phyloP scores from a whole-genome alignment of 177 flowering plant genomes.

The Telopea speciosissima region DNA sequence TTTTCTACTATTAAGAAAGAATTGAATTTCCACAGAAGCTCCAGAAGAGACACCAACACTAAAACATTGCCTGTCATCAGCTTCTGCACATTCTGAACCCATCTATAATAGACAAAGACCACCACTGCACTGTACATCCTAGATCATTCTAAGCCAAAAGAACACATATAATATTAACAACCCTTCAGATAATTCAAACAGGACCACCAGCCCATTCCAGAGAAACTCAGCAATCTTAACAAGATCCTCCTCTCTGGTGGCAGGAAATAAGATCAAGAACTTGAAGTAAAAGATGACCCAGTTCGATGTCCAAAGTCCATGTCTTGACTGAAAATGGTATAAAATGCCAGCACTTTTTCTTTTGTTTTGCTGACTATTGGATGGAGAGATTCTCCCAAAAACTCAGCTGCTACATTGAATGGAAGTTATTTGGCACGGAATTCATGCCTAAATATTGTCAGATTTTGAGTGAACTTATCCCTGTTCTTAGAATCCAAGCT shows the following conservation, averaged over 20 bases:
- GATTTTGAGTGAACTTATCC: not conserved
- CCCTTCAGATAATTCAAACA: not conserved
- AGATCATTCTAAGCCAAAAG: not conserved
- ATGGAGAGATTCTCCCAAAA: not conserved
- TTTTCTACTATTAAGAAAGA: too few relatives aligned
- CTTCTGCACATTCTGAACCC: not conserved
- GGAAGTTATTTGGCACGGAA: not conserved
- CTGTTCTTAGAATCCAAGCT: constrained; percentile 79
- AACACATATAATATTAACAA: not conserved
- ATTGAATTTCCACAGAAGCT: too few relatives aligned
- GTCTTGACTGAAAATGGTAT: not conserved
- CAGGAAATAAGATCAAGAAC: not conserved
- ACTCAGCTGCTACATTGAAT: not conserved
- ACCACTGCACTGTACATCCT: not conserved
- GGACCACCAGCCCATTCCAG: not conserved
- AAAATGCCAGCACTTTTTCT: not conserved
- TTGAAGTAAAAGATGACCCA: too few relatives aligned
- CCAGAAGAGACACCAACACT: too few relatives aligned
- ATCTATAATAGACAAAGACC: too few relatives aligned
- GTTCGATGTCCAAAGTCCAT: not conserved
- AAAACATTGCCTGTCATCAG: too few relatives aligned
- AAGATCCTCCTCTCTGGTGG: not conserved
- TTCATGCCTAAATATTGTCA: not conserved
- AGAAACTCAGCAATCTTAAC: not conserved
- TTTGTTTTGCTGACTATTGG: too few relatives aligned